A percentile compares a stretch with the other conserved stretches of the same genome.
Evolutionary conservation across 2,329 filamentous ascomycete genomes (phyloP).

Genomic region (Colletotrichum theobromicola): DNA sequence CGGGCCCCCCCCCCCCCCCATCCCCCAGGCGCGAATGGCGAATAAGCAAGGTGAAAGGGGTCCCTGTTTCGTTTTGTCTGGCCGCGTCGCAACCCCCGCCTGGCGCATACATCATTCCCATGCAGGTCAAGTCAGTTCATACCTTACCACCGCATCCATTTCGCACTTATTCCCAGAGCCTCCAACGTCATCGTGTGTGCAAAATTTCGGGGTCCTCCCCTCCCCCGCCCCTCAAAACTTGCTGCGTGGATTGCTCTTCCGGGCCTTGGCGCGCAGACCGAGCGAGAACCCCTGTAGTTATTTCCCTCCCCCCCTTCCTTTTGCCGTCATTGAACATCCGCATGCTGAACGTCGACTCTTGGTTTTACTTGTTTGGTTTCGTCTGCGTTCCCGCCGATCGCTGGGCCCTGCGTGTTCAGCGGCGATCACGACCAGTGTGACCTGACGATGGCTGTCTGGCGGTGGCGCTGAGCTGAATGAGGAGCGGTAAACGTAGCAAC

Average conservation of each 20-base stretch:
- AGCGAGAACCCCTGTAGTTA: not conserved
- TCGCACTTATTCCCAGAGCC: not conserved
- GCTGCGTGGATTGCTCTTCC: not conserved
- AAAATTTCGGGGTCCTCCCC: not conserved
- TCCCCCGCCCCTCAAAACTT: not conserved
- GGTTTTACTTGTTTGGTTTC: not conserved
- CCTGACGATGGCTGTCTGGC: not conserved
- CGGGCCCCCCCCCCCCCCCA: no score
- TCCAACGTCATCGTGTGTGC: constrained; percentile 17
- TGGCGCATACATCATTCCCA: not conserved
- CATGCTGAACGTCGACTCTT: not conserved
- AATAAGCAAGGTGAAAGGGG: not conserved
- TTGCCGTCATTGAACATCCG: not conserved
- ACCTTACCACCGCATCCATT: not conserved
- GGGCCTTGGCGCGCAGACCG: not conserved
- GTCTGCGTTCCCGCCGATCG: not conserved
- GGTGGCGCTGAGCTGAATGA: not conserved
- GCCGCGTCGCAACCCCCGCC: not conserved
- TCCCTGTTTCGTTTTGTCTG: not conserved
- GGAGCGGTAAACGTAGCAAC: not conserved
- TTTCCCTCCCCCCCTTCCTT: not conserved
- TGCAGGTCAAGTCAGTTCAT: not conserved
- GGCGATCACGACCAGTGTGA: not conserved
- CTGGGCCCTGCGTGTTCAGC: not conserved
- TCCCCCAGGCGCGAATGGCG: not conserved